Evolutionary conservation across 352 stramenopile genomes (phyloP).

Genomic region (Aphanomyces astaci): DNA sequence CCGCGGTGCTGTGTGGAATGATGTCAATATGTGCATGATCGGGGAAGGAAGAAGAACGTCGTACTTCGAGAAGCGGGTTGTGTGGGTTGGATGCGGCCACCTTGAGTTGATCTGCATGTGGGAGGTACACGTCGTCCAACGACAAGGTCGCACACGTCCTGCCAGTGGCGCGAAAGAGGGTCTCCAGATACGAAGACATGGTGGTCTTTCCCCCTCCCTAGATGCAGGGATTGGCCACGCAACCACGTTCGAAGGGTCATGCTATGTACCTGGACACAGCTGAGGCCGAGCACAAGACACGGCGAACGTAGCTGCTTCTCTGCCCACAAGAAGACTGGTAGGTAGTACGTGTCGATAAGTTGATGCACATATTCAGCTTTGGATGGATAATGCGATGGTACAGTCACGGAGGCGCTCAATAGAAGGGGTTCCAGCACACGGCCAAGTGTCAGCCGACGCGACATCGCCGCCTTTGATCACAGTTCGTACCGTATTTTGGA

Average conservation of each 20-base stretch:
- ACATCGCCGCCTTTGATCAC: not conserved
- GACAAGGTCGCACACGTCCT: constrained; percentile 68
- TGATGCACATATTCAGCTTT: constrained; percentile 1
- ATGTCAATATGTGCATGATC: not conserved
- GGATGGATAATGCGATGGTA: not conserved
- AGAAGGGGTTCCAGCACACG: not conserved
- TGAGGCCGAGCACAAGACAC: constrained; percentile 66
- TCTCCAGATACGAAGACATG: constrained; percentile 55
- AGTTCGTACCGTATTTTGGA: too few species aligned
- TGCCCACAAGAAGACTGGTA: constrained; percentile 70
- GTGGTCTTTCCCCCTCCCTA: constrained; percentile 77
- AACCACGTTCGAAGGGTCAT: too few species aligned
- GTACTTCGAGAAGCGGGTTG: constrained; percentile 74
- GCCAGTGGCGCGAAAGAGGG: constrained; percentile 42
- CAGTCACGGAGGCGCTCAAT: not conserved
- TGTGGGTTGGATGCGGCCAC: constrained; percentile 46
- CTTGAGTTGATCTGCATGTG: constrained; percentile 47
- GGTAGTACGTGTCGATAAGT: constrained; percentile 59
- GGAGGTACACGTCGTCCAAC: constrained; percentile 79
- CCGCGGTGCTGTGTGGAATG: constrained; percentile 52
- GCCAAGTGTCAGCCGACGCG: not conserved
- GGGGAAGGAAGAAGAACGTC: not conserved
- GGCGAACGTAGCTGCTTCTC: constrained; percentile 35
- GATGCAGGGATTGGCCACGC: too few species aligned
- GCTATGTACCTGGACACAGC: constrained; percentile 46